Evolutionary conservation across 179 eudicot species (phyloP).

Genomic region (Beta corolliflora): DNA sequence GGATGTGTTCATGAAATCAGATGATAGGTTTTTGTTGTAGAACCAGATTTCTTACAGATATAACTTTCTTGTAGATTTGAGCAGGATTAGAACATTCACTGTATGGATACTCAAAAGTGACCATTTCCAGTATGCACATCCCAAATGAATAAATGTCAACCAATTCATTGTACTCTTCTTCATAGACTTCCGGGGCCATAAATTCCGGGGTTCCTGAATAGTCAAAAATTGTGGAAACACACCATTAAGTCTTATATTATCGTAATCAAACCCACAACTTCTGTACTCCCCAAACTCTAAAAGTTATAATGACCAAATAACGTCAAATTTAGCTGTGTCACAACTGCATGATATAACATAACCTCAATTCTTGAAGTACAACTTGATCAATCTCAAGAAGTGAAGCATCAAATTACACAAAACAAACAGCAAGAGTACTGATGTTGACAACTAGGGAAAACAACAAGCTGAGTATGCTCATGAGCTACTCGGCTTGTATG

Average conservation of each 20-base stretch:
- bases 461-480: neutral
- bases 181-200: slow-evolving; percentile 64
- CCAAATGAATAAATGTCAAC: slow-evolving; percentile 53
- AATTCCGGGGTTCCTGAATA: slow-evolving; percentile 55
- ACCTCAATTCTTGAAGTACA: neutral
- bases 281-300: neutral
- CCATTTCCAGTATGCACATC: slow-evolving; percentile 50
- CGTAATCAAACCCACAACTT: neutral
- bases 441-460: neutral
- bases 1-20: neutral
- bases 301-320: neutral
- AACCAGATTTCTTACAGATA: slow-evolving; percentile 37
- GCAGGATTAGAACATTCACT: slow-evolving; percentile 53
- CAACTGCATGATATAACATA: neutral
- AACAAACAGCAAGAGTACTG: neutral
- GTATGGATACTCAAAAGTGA: slow-evolving; percentile 48
- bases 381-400: neutral
- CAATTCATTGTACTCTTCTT: slow-evolving; percentile 50
- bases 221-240: neutral
- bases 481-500: neutral
- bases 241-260: neutral
- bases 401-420: neutral
- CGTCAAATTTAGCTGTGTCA: neutral
- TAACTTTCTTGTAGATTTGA: slow-evolving; percentile 50
- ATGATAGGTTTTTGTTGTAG: slow-evolving; percentile 11